Conservation (phyloP, 306 rosid species). For the Rubus idaeus region DNA sequence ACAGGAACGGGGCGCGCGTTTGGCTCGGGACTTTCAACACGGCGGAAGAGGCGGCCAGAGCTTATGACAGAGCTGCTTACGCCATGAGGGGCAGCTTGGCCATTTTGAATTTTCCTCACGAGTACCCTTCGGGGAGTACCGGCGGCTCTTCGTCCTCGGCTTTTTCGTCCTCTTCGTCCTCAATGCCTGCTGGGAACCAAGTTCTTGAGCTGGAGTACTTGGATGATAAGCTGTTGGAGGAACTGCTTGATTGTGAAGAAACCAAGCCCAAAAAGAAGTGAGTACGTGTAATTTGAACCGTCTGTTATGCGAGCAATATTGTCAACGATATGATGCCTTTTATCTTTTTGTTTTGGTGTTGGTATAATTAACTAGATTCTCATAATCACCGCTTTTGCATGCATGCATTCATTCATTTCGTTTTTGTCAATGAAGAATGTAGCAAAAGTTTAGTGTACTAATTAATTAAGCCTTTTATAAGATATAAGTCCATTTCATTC, state of each 20-base stretch:
- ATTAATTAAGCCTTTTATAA: not conserved
- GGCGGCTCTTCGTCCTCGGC: conserved; percentile 21
- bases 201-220: conserved; percentile 74
- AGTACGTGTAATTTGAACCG: not conserved
- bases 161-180: conserved; percentile 30
- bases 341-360: conserved; percentile 7
- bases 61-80: conserved; percentile 87
- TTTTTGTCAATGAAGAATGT: conserved; percentile 14
- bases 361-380: conserved; percentile 10
- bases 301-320: not conserved
- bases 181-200: conserved; percentile 28
- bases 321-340: conserved; percentile 1
- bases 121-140: conserved; percentile 36
- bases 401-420: not conserved
- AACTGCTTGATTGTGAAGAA: conserved; percentile 69
- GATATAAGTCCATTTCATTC: not conserved
- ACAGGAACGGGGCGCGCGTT: conserved; percentile 60
- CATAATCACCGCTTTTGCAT: not conserved
- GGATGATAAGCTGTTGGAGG: conserved; percentile 77
- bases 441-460: not conserved
- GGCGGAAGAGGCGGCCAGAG: conserved; percentile 94
- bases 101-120: conserved; percentile 74
- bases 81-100: conserved; percentile 84
- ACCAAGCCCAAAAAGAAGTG: conserved; percentile 33
- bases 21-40: conserved; percentile 93